Evolutionary conservation across 257 asterid genomes (phyloP).

Genomic region (Salvia hispanica): DNA sequence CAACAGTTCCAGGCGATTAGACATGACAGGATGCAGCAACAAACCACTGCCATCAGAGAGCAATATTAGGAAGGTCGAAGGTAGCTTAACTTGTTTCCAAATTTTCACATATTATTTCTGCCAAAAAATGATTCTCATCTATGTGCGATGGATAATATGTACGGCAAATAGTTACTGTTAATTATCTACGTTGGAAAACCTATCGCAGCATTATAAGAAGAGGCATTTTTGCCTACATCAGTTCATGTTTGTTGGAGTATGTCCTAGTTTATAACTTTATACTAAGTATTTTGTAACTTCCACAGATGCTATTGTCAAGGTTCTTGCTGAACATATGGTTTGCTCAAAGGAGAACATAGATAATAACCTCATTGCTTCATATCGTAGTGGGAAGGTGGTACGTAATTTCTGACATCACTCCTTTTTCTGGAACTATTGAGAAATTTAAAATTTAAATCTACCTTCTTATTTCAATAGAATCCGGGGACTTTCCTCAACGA

Average conservation of each 20-base stretch:
- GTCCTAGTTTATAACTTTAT: constrained; percentile 10
- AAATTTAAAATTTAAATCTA: constrained; percentile 3
- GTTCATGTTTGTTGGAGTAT: constrained; percentile 3
- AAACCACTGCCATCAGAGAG: constrained; percentile 43
- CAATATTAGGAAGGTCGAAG: constrained; percentile 62
- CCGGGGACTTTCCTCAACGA: constrained; percentile 48
- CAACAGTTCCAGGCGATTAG: constrained; percentile 60
- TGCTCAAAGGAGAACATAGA: constrained; percentile 79
- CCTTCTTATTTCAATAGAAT: constrained; percentile 47
- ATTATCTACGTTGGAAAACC: not conserved
- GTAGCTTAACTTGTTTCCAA: constrained; percentile 34
- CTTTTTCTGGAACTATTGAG: constrained; percentile 3
- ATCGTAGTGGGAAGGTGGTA: constrained; percentile 62
- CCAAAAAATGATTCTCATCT: not conserved
- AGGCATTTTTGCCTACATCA: not conserved
- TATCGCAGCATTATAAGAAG: not conserved
- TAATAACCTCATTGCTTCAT: constrained; percentile 47
- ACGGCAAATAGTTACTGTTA: not conserved
- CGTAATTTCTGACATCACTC: constrained; percentile 14
- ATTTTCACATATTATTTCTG: constrained; percentile 13
- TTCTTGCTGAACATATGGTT: constrained; percentile 62
- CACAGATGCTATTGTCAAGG: constrained; percentile 62
- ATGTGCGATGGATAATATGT: not conserved
- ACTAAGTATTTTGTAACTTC: constrained; percentile 11
- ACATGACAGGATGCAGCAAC: constrained; percentile 45